Percentiles rank a stretch among this genome's conserved stretches.
Conservation (phyloP, 2,329 filamentous ascomycete genomes). For the Teratosphaeria zuluensis region DNA sequence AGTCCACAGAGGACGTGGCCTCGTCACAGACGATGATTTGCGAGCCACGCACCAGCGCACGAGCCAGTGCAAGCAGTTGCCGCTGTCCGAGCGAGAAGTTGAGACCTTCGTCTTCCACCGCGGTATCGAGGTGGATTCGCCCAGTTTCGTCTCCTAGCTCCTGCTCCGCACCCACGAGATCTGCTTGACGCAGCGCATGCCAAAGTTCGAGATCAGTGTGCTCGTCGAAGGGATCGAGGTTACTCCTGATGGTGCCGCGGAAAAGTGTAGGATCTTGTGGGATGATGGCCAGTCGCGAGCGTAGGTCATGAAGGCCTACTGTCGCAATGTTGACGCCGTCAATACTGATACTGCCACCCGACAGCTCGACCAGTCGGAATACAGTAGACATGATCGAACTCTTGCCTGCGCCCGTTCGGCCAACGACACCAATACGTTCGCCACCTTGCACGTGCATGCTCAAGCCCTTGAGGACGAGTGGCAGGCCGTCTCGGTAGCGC, state of each 20-base stretch:
- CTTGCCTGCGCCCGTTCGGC: constrained; percentile 74
- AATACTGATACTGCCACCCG: constrained; percentile 38
- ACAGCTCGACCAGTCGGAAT: constrained; percentile 56
- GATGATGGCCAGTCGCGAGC: constrained; percentile 65
- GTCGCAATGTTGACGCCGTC: constrained; percentile 53
- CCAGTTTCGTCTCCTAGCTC: constrained; percentile 35
- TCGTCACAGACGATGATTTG: constrained; percentile 97
- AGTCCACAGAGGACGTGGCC: constrained; percentile 84
- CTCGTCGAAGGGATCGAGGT: constrained; percentile 72
- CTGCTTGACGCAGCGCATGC: constrained; percentile 66
- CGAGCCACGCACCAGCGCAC: constrained; percentile 75
- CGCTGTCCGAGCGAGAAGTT: constrained; percentile 94
- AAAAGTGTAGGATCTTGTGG: constrained; percentile 79
- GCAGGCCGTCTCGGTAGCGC: constrained; percentile 42
- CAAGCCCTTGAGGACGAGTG: constrained; percentile 41
- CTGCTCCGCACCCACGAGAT: constrained; percentile 51
- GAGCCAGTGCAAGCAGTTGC: constrained; percentile 87
- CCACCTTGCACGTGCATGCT: constrained; percentile 62
- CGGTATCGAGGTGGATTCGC: constrained; percentile 71
- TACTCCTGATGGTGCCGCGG: constrained; percentile 67
- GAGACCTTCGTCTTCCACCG: constrained; percentile 86
- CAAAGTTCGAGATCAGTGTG: constrained; percentile 70
- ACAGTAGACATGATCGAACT: constrained; percentile 74
- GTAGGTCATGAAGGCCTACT: constrained; percentile 64
- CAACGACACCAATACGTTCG: constrained; percentile 72